Base-by-base conservation (phyloP, 805 yeast species). In the Novakomyces olei region DNA sequence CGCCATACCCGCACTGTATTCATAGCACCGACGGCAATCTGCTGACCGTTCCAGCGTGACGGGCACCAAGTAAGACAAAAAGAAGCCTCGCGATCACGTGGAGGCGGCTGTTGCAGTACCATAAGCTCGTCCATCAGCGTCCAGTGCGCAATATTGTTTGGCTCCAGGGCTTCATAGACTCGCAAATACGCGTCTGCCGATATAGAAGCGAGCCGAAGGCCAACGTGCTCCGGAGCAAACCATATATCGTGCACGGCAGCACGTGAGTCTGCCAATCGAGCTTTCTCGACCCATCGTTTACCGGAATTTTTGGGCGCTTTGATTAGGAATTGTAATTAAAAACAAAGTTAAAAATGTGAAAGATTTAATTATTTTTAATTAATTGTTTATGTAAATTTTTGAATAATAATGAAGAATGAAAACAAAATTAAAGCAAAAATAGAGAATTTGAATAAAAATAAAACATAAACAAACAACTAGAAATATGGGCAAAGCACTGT, bases 121-220 rank as follows among this genome's bases (percentile, higher is more conserved):
- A 70, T 65, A 12, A 76, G 59, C 50, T 80, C 93, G 15, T 72
- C 61, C 4, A 78, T 65, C 23, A 76, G 50, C 2, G 75, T 64
- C 95, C 95, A 85, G 33, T 65, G 67, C 29, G 75, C 61, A 40
- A 81, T 55, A 48, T 79, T 85, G 12, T 80, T 67, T 1, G 95
- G 92, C 41, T 83, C 94, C 31, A 77, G 46, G 2, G 85, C 76
- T 23, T 30, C 33, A 18, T 38, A 38, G 1, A 38, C 27, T 8
- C 41, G 28, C 8, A 38, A n/a, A 22, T 32, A 30, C 18, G 34
- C 37, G 27, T 38, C 41, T 12, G 41, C 32, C 6, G 39, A 34
- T n/a, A 31, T 28, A 9, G 36, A 29, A 4, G 41, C 41, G 10
- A 38, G 36, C 24, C 35, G 34, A 9, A 38, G 32, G 5, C 41